These are phyloP conservation scores for Nannochloropsis granulata DNA, from an alignment of 108 stramenopile species.

Conservation along the genomic window DNA sequence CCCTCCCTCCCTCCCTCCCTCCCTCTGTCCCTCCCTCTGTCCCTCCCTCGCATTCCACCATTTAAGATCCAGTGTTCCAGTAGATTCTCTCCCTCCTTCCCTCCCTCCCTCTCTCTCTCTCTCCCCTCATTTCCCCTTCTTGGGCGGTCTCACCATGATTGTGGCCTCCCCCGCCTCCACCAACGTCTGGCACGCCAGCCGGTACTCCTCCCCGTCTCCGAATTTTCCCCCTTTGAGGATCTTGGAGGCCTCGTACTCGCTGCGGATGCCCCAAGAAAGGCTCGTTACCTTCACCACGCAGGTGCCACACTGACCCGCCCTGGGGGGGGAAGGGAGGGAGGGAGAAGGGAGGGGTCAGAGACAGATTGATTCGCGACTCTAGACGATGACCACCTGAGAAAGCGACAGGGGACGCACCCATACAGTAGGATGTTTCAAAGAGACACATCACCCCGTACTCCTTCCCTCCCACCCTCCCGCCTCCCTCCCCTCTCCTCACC, in stretches of 20 bases:
- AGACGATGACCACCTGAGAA: no score
- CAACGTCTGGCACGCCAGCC: background rate
- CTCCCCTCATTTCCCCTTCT: background rate
- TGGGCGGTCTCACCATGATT: background rate
- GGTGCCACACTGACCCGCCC: background rate
- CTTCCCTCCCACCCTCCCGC: no score
- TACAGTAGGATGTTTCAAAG: no score
- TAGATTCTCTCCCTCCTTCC: background rate
- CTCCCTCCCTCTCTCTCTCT: background rate
- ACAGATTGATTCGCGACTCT: no score
- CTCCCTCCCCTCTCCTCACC: background rate
- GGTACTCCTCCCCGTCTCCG: background rate
- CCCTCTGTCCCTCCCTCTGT: no score
- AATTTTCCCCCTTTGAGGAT: background rate
- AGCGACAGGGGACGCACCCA: no score
- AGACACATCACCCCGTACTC: no score
- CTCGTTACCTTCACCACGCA: background rate
- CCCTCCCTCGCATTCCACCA: no score
- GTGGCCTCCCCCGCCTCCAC: background rate
- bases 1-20: no score
- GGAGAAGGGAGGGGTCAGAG: background rate
- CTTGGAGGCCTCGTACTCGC: background rate
- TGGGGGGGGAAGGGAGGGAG: background rate
- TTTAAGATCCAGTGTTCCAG: background rate
- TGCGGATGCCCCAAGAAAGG: background rate